These are phyloP conservation scores for Corchorus olitorius DNA, from an alignment of 345 rosid species.

Conservation along the genomic window DNA sequence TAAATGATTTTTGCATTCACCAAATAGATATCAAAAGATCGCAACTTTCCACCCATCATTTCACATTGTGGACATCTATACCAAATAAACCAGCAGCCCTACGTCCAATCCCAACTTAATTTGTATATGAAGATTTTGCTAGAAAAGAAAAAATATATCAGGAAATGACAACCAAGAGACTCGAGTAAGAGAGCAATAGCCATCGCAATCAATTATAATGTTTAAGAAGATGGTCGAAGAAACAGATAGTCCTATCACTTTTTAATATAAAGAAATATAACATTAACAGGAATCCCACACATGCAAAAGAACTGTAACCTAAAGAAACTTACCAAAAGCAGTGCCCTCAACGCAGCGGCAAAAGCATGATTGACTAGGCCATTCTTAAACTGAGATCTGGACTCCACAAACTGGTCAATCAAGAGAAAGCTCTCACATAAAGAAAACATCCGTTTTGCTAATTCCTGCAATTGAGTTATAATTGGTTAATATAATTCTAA, in stretches of 20 bases:
- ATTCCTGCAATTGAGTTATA: constrained; percentile 59
- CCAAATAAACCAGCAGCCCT: background rate
- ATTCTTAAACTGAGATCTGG: constrained; percentile 92
- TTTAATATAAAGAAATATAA: background rate
- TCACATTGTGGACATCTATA: background rate
- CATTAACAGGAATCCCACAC: constrained; percentile 22
- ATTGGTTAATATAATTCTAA: constrained; percentile 21
- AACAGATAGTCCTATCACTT: background rate
- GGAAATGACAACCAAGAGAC: background rate
- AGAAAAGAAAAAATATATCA: background rate
- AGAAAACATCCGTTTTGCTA: constrained; percentile 81
- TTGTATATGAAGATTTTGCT: background rate
- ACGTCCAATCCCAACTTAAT: constrained; percentile 2
- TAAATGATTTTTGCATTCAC: background rate
- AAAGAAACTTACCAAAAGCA: constrained; percentile 78
- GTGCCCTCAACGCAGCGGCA: constrained; percentile 88
- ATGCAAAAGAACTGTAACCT: constrained; percentile 27
- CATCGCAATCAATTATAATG: background rate
- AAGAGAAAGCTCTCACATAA: constrained; percentile 80
- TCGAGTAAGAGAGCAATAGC: background rate
- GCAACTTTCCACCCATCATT: background rate
- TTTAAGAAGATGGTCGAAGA: background rate
- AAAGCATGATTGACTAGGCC: constrained; percentile 97
- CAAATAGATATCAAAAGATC: background rate
- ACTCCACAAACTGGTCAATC: constrained; percentile 92